Evolutionary conservation across 768 basidiomycete species (phyloP), one percentile per base, ranked within the genome.

Genomic region (Dioszegia crocea): DNA sequence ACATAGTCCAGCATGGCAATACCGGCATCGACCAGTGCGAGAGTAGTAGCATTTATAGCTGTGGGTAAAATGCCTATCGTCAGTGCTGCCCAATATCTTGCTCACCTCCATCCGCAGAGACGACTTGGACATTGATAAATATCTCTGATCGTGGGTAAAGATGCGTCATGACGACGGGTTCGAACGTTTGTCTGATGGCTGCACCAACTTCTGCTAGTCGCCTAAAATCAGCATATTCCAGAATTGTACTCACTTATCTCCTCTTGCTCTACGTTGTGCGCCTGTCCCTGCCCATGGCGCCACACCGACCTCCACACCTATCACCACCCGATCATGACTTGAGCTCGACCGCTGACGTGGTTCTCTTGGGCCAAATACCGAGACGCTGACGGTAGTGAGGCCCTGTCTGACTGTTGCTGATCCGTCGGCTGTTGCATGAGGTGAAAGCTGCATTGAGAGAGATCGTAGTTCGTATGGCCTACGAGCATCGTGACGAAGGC

Each of bases 121-220:
- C 79, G 27, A 99, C 86, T 76, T 94, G 91, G 6, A 99, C 82
- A 76, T 86, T 89, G 60, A 99, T 86, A 78, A 94, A 90, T 75
- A 99, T 96, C 75, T 92, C 86, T 31, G 89, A 89, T 48, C 96
- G 86, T 21, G 94, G 94, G 78, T 96, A 97, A 46, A 99, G 83
- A 60, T 82, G 83, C 6, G 88, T 88, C 74, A 91, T 88, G 23
- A 99, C 84, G 56, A 94, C 91, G 40, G 93, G 91, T 73, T 98
- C 94, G 73, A 99, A 98, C 0, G 96, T 98, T 29, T 89, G 86
- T 79, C 90, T 89, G 62, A 98, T 86, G 23, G 86, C 84, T 2
- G 89, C 82, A 11, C 87, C 88, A 63, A 96, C 81, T 78, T 99
- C 96, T 61, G 88, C 80, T 62, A 89, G 82, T 16, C 91, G 90